phyloP scores from a whole-genome alignment of 2,329 filamentous ascomycete species.

The Fusarium armeniacum region DNA sequence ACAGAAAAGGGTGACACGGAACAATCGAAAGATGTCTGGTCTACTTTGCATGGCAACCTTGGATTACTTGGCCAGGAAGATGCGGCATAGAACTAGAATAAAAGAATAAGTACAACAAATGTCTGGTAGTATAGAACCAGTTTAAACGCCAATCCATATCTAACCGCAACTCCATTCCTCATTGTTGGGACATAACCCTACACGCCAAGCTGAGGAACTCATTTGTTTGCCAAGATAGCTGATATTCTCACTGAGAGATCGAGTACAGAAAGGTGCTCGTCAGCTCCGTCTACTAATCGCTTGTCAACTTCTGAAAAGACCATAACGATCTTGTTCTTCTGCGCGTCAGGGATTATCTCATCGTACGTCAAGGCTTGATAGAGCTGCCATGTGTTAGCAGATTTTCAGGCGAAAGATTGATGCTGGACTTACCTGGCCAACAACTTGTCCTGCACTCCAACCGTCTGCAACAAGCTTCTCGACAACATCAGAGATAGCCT shows the following conservation, averaged over 20 bases:
- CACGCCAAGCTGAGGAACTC: slow-evolving; percentile 8
- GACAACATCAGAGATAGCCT: slow-evolving; percentile 81
- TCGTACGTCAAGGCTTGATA: slow-evolving; percentile 88
- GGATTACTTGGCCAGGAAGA: slow-evolving; percentile 63
- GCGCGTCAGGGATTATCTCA: slow-evolving; percentile 83
- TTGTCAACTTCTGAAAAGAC: slow-evolving; percentile 97
- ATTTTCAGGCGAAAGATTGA: not conserved
- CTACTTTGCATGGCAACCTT: slow-evolving; percentile 66
- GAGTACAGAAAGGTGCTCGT: slow-evolving; percentile 92
- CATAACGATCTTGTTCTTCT: slow-evolving; percentile 91
- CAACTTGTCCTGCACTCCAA: slow-evolving; percentile 93
- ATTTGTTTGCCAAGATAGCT: slow-evolving; percentile 71
- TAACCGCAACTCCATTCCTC: slow-evolving; percentile 45
- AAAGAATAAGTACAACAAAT: slow-evolving; percentile 33
- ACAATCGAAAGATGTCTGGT: slow-evolving; percentile 62
- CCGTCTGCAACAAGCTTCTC: slow-evolving; percentile 95
- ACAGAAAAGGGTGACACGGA: slow-evolving; percentile 45
- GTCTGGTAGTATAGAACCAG: slow-evolving; percentile 39
- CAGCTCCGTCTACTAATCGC: slow-evolving; percentile 91
- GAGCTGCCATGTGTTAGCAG: slow-evolving; percentile 63
- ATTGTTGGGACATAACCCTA: slow-evolving; percentile 24
- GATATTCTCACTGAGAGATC: slow-evolving; percentile 88
- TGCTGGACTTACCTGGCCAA: slow-evolving; percentile 74
- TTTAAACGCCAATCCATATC: slow-evolving; percentile 46
- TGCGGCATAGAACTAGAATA: slow-evolving; percentile 33